Base-by-base conservation (phyloP, 2,329 filamentous ascomycete species). In the Emericellopsis cladophorae region DNA sequence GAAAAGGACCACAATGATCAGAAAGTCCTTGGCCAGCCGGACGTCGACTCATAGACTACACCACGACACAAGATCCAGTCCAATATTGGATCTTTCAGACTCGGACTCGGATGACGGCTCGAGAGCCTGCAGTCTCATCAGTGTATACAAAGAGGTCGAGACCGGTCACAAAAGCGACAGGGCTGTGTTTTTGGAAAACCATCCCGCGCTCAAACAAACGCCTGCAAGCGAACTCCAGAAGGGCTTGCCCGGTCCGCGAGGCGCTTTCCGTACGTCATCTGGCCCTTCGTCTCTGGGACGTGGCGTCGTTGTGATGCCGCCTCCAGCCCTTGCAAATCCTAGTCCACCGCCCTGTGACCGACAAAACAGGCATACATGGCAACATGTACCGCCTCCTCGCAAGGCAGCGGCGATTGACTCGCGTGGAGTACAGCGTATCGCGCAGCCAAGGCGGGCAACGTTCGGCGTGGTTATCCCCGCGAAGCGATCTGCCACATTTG, bases 61-160 rank as follows among this genome's bases (percentile, higher is more conserved):
- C 26, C 15, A 38, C 39, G 31, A 40, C 29, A 18, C 9, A 11
- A 31, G 14, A 41, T 42, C 23, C 22, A 37, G n/a, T 37, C 26
- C 26, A 9, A 9, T 4, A 29, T 12, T 29, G 26, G 26, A 29
- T 29, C 6, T 9, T 9, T 31, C 8, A 46, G 24, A 44, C 9
- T 41, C 42, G 15, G 44, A 45, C 11, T 41, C 34, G 14, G 47
- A 46, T 23, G 48, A 47, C 5, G 45, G 23, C 22, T 12, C 31
- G 10, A 31, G 16, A 12, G 16, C 35, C 16, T 45, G 43, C 32
- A 52, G 41, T 9, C 43, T 59, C 2, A 53, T 48, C 29, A 53
- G 50, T 2, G 58, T 64, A 31, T 63, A 56, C 58, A 67, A 66
- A 45, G 57, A 56, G 22, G 59, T 57, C 46, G 64, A 67, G 46